Evolutionary conservation across 2,329 filamentous ascomycete species (phyloP).

Genomic region (Cordyceps cateniannulata): DNA sequence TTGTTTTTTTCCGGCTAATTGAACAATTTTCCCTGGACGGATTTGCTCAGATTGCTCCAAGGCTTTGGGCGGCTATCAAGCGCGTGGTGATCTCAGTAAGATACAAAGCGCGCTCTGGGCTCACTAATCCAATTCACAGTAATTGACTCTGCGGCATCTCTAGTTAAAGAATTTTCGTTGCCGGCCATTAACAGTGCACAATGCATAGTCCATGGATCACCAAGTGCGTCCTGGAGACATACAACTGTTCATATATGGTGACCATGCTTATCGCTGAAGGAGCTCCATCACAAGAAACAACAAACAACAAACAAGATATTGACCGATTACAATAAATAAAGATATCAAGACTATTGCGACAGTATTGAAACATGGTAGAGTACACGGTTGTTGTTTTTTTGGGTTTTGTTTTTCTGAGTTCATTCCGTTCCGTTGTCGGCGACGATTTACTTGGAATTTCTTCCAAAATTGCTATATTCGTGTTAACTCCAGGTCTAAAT

Average conservation of each 20-base stretch:
- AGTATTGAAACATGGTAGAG: not conserved
- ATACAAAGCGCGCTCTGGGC: no score
- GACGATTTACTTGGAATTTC: slow-evolving; percentile 5
- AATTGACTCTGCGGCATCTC: no score
- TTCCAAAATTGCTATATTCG: slow-evolving; percentile 3
- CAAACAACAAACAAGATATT: not conserved
- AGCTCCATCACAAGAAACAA: not conserved
- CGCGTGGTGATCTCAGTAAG: no score
- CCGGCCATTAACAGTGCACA: no score
- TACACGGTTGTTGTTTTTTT: not conserved
- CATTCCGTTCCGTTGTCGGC: not conserved
- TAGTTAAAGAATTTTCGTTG: no score
- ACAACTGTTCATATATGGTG: not conserved
- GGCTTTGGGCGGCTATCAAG: no score
- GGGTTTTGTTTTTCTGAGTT: not conserved
- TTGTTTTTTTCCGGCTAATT: no score
- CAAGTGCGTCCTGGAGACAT: no score
- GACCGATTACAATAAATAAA: not conserved
- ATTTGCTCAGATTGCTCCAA: no score
- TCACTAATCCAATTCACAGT: no score
- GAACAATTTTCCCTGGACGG: no score
- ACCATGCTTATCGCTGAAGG: not conserved
- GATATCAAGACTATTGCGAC: not conserved
- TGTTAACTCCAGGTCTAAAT: not conserved
- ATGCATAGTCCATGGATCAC: no score